A percentile compares a stretch with the other conserved stretches of the same genome.
Conservation (phyloP, 768 basidiomycete species). For the Leucosporidium scottii region DNA sequence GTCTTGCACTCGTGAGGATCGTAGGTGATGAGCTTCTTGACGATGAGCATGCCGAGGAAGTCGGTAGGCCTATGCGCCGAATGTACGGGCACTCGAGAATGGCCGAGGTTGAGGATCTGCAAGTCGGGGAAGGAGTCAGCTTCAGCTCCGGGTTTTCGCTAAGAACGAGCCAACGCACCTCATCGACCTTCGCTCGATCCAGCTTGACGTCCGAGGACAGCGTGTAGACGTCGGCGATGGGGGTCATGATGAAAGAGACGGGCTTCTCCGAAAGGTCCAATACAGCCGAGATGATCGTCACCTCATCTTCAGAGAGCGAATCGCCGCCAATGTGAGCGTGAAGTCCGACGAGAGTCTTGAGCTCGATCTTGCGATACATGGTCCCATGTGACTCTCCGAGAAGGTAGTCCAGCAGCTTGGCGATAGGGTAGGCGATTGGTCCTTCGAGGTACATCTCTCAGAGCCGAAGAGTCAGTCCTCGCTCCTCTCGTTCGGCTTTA, state of each 20-base stretch:
- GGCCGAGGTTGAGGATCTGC: background rate
- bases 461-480: too few relatives aligned
- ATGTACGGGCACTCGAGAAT: background rate
- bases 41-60: constrained; percentile 1
- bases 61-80: background rate
- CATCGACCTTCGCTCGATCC: background rate
- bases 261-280: background rate
- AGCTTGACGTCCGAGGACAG: background rate
- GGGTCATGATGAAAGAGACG: background rate
- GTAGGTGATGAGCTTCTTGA: background rate
- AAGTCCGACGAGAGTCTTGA: background rate
- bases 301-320: background rate
- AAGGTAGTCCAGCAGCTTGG: constrained; percentile 66
- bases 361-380: background rate
- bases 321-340: background rate
- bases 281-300: background rate
- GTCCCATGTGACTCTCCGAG: constrained; percentile 50
- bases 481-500: too few relatives aligned
- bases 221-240: background rate
- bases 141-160: too few relatives aligned
- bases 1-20: background rate
- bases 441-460: constrained; percentile 31
- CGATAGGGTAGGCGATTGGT: constrained; percentile 66
- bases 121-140: too few relatives aligned
- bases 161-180: background rate